phyloP scores from a whole-genome alignment of 2,329 filamentous ascomycete species.

The Penicillium paneum region DNA sequence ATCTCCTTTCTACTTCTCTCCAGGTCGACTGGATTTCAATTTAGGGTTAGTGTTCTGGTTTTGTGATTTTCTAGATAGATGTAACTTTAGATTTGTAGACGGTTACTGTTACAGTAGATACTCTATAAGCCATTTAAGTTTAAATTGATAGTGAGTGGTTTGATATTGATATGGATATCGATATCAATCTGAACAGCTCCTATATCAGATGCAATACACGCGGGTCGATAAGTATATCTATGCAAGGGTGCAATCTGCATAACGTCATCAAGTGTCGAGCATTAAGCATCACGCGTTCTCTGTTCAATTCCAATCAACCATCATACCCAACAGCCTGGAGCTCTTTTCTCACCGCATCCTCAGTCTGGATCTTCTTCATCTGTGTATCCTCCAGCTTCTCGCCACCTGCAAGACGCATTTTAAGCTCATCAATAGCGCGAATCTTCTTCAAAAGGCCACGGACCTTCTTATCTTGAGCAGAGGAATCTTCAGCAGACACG shows the following conservation, averaged over 20 bases:
- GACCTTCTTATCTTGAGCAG: slow-evolving; percentile 89
- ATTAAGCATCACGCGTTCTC: background rate
- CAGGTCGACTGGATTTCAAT: no score
- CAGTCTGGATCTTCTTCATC: slow-evolving; percentile 95
- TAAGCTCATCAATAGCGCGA: slow-evolving; percentile 92
- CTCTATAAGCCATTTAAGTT: background rate
- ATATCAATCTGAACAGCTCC: slow-evolving; percentile 1
- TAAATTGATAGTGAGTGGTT: background rate
- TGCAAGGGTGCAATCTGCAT: slow-evolving; percentile 7
- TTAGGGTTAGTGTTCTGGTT: slow-evolving; percentile 1
- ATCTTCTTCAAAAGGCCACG: slow-evolving; percentile 94
- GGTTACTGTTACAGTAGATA: background rate
- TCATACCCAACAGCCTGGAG: slow-evolving; percentile 60
- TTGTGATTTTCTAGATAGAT: background rate
- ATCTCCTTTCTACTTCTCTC: background rate
- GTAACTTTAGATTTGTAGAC: background rate
- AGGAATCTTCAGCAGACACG: slow-evolving; percentile 49
- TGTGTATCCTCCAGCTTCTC: slow-evolving; percentile 99
- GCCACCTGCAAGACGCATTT: slow-evolving; percentile 90
- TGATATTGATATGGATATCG: slow-evolving; percentile 1
- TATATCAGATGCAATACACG: slow-evolving; percentile 8
- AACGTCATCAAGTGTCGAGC: background rate
- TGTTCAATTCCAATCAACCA: slow-evolving; percentile 24
- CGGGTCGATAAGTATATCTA: slow-evolving; percentile 7
- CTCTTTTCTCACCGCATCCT: slow-evolving; percentile 79